Percentiles rank a stretch among this genome's conserved stretches.
These are phyloP conservation scores for Hibiscus trionum DNA, from an alignment of 345 rosid species.

Conservation along the genomic window DNA sequence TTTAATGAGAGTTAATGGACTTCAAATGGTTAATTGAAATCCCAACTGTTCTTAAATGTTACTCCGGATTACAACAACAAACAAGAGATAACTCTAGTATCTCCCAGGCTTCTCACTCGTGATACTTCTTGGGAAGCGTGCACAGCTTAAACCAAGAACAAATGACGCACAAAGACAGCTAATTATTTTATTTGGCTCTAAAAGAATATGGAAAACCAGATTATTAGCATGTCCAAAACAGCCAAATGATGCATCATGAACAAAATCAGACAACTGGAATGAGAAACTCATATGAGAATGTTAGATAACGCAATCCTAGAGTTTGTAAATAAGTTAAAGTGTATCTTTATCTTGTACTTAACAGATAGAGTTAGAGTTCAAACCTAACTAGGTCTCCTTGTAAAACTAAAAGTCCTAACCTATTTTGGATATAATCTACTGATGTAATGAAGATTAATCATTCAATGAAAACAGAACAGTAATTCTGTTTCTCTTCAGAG, in stretches of 20 bases:
- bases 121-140: not conserved
- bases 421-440: no score
- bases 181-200: not conserved
- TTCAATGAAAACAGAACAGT: no score
- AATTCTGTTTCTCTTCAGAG: no score
- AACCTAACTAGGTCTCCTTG: no score
- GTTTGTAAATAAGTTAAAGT: no score
- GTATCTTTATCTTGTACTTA: no score
- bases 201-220: not conserved
- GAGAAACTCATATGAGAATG: constrained; percentile 3
- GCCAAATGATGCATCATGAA: not conserved
- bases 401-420: no score
- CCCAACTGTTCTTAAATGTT: not conserved
- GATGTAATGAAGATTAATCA: no score
- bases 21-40: not conserved
- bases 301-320: no score
- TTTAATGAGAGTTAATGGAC: not conserved
- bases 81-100: constrained; percentile 1
- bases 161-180: not conserved
- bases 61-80: not conserved
- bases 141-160: not conserved
- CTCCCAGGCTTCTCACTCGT: not conserved
- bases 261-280: not conserved
- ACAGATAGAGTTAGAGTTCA: no score
- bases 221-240: not conserved